phyloP scores from a whole-genome alignment of 176 grass and related monocot genomes.

The Musa schizocarpa region DNA sequence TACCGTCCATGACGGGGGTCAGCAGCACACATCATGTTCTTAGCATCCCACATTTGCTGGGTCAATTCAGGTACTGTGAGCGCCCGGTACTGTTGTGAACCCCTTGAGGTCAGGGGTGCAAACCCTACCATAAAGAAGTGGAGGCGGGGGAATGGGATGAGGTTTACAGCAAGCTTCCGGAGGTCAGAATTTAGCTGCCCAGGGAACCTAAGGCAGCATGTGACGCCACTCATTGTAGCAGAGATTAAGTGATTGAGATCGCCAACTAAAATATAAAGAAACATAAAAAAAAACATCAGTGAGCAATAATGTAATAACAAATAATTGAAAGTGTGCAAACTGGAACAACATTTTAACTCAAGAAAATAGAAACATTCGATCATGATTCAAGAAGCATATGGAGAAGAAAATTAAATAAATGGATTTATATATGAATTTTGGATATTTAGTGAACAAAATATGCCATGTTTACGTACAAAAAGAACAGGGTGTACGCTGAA shows the following conservation, averaged over 20 bases:
- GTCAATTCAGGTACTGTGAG: conserved; percentile 16
- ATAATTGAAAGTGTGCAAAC: too few relatives aligned
- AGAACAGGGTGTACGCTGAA: too few relatives aligned
- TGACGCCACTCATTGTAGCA: conserved; percentile 16
- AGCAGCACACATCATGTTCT: conserved; percentile 20
- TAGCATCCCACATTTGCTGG: conserved; percentile 21
- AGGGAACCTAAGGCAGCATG: conserved; percentile 7
- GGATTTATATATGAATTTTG: too few relatives aligned
- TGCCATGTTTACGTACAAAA: too few relatives aligned
- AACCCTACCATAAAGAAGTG: conserved; percentile 20
- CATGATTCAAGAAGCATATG: background rate
- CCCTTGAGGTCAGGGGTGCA: conserved; percentile 17
- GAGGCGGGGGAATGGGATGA: conserved; percentile 12
- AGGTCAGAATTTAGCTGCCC: conserved; percentile 17
- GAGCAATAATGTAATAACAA: too few relatives aligned
- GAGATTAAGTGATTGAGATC: conserved; percentile 18
- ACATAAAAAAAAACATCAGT: background rate
- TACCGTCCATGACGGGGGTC: conserved; percentile 11
- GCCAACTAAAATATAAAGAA: background rate
- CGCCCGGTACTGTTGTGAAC: conserved; percentile 15
- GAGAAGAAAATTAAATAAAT: too few relatives aligned
- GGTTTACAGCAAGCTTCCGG: conserved; percentile 14
- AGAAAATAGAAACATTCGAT: background rate
- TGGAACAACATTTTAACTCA: background rate
- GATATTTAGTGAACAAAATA: too few relatives aligned